Evolutionary conservation across 2,329 filamentous ascomycete species (phyloP), one percentile per base, ranked within the genome.

Genomic region (Thielaviopsis populi): DNA sequence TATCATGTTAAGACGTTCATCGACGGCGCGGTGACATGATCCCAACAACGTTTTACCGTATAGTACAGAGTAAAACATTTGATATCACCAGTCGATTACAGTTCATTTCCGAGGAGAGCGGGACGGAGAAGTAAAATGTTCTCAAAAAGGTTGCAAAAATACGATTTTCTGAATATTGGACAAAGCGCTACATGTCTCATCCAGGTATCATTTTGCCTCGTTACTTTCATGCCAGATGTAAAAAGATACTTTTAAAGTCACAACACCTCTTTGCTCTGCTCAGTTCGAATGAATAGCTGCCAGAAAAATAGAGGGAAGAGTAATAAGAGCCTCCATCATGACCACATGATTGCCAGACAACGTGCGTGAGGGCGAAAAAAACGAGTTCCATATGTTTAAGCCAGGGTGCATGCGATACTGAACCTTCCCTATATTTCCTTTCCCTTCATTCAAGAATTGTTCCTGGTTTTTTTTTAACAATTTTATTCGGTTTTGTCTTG

Each of bases 401-500:
- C 54, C 64, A 63, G 64, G 60, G 60, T 54, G 54, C 59, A 46
- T 61, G 41, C 33, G 62, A 48, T 63, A 48, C 62, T 46, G 53
- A 58, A 33, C 62, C 54, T 63, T 63, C 53, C 62, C 27, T 58
- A 30, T 60, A 22, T 42, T 61, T 63, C 50, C 42, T 40, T 62
- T 48, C 53, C 53, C 53, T 62, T 65, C 40, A 27, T 60, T 61
- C 19, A 63, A 66, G 46, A 63, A 63, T 62, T 68, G 70, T 72
- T 72, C 63, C 64, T 63, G 68, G 70, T 66, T 67, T 71, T 73
- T 73, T 72, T 70, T 71, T 71, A 74, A 72, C 70, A 71, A 64
- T 67, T 66, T 69, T 65, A 64, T 61, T 65, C 54, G 65, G 61
- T 67, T 67, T 62, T 17, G 48, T 64, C 62, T 59, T 62, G 27